These are phyloP conservation scores for Pterula multifida DNA, from an alignment of 1,284 basidiomycete species.

Conservation along the genomic window DNA sequence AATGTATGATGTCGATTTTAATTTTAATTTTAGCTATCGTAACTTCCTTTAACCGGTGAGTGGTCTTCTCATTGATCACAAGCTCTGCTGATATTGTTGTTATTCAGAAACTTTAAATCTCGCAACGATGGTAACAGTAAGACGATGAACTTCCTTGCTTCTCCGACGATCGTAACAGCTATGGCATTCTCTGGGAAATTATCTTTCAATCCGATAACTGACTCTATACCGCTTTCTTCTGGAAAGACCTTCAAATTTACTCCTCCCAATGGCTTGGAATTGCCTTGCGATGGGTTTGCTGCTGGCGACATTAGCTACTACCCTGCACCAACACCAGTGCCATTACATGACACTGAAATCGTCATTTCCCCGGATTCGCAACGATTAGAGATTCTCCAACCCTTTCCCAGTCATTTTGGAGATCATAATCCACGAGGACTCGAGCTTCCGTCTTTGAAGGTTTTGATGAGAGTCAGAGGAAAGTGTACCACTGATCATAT, in stretches of 20 bases:
- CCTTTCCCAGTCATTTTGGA: slow-evolving; percentile 76
- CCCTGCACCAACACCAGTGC: slow-evolving; percentile 65
- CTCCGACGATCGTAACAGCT: slow-evolving; percentile 94
- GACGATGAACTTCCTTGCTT: slow-evolving; percentile 98
- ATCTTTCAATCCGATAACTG: slow-evolving; percentile 90
- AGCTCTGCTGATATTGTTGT: slow-evolving; percentile 4
- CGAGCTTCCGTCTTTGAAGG: slow-evolving; percentile 76
- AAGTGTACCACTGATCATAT: slow-evolving; percentile 99
- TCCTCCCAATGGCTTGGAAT: slow-evolving; percentile 75
- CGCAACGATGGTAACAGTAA: slow-evolving; percentile 93
- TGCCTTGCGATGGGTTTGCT: slow-evolving; percentile 79
- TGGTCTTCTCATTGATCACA: slow-evolving; percentile 7
- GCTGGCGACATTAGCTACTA: slow-evolving; percentile 73
- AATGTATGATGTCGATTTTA: slow-evolving; percentile 2
- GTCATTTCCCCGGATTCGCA: slow-evolving; percentile 73
- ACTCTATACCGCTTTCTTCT: slow-evolving; percentile 64
- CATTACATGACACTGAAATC: slow-evolving; percentile 71
- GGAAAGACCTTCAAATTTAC: slow-evolving; percentile 80
- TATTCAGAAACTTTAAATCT: slow-evolving; percentile 78
- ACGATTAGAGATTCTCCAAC: slow-evolving; percentile 79
- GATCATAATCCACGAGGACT: slow-evolving; percentile 39
- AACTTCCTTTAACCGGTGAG: slow-evolving; percentile 88
- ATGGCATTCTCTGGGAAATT: slow-evolving; percentile 94
- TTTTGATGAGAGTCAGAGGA: slow-evolving; percentile 85
- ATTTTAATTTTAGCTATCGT: slow-evolving; percentile 64